Evolutionary conservation across 352 stramenopile species (phyloP), one percentile per base, ranked within the genome.

Genomic region (Peronospora belbahrii): DNA sequence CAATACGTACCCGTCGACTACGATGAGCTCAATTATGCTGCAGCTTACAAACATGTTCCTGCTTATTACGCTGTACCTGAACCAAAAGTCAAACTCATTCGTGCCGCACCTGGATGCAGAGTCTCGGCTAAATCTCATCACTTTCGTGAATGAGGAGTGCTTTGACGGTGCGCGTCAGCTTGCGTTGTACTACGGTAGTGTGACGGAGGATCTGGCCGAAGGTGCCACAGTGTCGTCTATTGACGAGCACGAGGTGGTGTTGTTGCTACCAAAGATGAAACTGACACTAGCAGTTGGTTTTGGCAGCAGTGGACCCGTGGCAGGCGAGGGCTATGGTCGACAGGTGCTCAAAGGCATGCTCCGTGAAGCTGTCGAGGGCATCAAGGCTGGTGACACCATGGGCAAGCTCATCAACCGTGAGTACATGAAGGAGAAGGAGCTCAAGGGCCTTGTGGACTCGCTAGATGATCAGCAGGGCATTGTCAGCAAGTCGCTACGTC

Each of bases 1-100:
- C 65, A 98, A 98, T 72, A 85, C 95, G 31, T 99, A 92, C 74
- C 96, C 95, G 18, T 85, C 95, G 28, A 98, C 94, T 4, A 52
- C 75, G 0, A 60, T 66, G 40, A 97, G 88, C 43, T 98, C 93
- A 25, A 56, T 83, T 8, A 68, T 96, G 49, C 67, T 98, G 25
- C 95, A 98, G 62, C 50, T 95, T n/a, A 78, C 81, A 14, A 95
- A 98, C 57, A 18, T 83, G 2, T 84, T 94, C 42, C 34, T 97
- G 39, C 52, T 97, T 14, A 57, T 86, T n/a, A 68, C 72, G 51
- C 56, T 89, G 37, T 86, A 79, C 52, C 70, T 84, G 49, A 82
- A 70, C 30, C 67, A 87, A 13, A 74, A 85, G 39, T 49, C 61
- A 38, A 75, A 64, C 42, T 60, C 63, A 23, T 89, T 86, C 51